Evolutionary conservation across 2,329 filamentous ascomycete genomes (phyloP).

Genomic region (Ophiostoma sp.): DNA sequence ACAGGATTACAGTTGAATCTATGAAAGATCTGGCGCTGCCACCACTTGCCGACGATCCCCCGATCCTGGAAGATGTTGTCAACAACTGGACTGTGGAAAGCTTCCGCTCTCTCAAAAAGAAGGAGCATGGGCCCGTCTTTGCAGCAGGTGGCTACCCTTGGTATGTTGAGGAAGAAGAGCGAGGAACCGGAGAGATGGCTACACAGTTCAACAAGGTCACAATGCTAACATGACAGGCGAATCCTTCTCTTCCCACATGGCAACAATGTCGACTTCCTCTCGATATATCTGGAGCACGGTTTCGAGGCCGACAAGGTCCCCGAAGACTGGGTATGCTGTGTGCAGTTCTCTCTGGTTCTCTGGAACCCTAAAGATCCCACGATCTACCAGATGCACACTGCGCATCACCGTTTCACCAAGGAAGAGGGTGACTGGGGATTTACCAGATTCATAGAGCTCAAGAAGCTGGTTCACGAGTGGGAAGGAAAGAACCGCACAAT

Average conservation of each 20-base stretch:
- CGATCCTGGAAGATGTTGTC: constrained; percentile 68
- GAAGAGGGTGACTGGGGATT: constrained; percentile 99
- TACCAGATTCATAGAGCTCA: constrained; percentile 87
- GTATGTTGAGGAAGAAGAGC: constrained; percentile 43
- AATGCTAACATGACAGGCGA: constrained; percentile 52
- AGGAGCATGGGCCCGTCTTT: constrained; percentile 84
- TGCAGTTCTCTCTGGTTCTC: constrained; percentile 88
- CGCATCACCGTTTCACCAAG: constrained; percentile 92
- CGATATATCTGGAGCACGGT: constrained; percentile 94
- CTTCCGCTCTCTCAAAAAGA: constrained; percentile 71
- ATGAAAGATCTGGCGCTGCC: constrained; percentile 78
- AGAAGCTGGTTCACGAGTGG: constrained; percentile 72
- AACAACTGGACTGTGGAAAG: constrained; percentile 83
- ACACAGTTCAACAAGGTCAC: background rate
- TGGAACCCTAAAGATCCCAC: constrained; percentile 94
- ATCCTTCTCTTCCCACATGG: constrained; percentile 93
- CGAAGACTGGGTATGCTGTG: constrained; percentile 93
- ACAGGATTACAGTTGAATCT: constrained; percentile 59
- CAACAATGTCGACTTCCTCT: constrained; percentile 88
- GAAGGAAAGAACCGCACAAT: constrained; percentile 64
- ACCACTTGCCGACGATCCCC: constrained; percentile 67
- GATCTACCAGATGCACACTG: constrained; percentile 71
- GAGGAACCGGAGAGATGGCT: background rate
- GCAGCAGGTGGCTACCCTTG: constrained; percentile 82
- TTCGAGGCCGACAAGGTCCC: constrained; percentile 71